Evolutionary conservation across 805 yeast genomes (phyloP).

Genomic region (Sugiyamaella valdiviana): DNA sequence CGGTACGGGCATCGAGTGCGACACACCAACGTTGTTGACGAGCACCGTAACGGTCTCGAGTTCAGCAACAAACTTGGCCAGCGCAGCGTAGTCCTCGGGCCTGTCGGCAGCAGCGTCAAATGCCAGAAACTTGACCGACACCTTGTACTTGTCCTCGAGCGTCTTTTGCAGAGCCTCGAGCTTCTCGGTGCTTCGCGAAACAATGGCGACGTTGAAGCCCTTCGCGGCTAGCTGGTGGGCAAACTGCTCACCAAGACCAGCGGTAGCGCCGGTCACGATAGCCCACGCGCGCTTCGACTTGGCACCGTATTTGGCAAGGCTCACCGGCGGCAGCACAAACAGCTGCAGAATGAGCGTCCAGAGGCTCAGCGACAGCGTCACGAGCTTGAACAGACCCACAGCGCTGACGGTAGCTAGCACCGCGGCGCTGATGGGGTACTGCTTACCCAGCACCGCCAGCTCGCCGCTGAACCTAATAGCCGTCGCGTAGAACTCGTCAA

Average conservation of each 20-base stretch:
- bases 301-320: conserved; percentile 68
- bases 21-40: conserved; percentile 89
- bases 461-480: not conserved
- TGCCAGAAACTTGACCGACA: conserved; percentile 60
- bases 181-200: conserved; percentile 78
- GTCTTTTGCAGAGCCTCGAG: conserved; percentile 60
- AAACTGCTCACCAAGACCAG: conserved; percentile 94
- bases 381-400: conserved; percentile 54
- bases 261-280: conserved; percentile 95
- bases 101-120: conserved; percentile 71
- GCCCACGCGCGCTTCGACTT: conserved; percentile 67
- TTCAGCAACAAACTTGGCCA: conserved; percentile 39
- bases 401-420: conserved; percentile 10
- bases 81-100: conserved; percentile 47
- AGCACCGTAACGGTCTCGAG: conserved; percentile 57
- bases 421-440: conserved; percentile 10
- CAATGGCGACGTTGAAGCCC: conserved; percentile 77
- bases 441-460: not conserved
- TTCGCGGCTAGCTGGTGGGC: conserved; percentile 76
- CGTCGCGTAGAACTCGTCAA: not conserved
- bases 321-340: conserved; percentile 48
- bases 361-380: conserved; percentile 45
- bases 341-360: conserved; percentile 52
- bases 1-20: conserved; percentile 93
- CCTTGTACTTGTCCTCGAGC: conserved; percentile 52